Evolutionary conservation across 371 early-diverging fungal genomes (phyloP).

Genomic region (Syncephalis plumigaleata): DNA sequence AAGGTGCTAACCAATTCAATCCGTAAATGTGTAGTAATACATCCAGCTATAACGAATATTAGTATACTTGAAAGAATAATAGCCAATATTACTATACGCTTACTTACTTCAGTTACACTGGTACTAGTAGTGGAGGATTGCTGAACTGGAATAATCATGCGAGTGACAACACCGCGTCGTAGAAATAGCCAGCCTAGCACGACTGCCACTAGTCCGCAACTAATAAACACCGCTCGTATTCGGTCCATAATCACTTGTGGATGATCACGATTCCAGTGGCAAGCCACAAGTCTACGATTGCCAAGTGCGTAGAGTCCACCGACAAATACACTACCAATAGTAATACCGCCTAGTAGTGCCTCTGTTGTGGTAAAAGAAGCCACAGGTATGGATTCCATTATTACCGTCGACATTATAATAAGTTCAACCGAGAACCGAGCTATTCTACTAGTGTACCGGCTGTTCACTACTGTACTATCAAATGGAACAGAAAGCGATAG

Average conservation of each 20-base stretch:
- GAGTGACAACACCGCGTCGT: neutral
- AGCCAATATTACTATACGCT: neutral
- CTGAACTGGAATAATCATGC: neutral
- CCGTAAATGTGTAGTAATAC: neutral
- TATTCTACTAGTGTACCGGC: too few relatives aligned
- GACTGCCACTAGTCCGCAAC: neutral
- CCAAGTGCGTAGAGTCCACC: conserved; percentile 1
- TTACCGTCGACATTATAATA: too few relatives aligned
- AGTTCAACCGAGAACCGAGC: too few relatives aligned
- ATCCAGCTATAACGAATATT: neutral
- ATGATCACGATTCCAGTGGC: neutral
- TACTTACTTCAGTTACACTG: too few relatives aligned
- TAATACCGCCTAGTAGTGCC: neutral
- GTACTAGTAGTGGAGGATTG: too few relatives aligned
- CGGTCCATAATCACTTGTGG: neutral
- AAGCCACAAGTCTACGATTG: neutral
- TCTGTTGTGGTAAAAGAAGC: neutral
- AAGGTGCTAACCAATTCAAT: neutral
- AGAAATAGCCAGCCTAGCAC: neutral
- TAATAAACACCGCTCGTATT: neutral
- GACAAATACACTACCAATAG: neutral
- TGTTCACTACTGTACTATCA: too few relatives aligned
- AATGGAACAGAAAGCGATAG: too few relatives aligned
- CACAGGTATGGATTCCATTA: neutral
- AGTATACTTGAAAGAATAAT: neutral